Base-by-base conservation (phyloP, 257 asterid species). In the Solanum stenotomum region DNA sequence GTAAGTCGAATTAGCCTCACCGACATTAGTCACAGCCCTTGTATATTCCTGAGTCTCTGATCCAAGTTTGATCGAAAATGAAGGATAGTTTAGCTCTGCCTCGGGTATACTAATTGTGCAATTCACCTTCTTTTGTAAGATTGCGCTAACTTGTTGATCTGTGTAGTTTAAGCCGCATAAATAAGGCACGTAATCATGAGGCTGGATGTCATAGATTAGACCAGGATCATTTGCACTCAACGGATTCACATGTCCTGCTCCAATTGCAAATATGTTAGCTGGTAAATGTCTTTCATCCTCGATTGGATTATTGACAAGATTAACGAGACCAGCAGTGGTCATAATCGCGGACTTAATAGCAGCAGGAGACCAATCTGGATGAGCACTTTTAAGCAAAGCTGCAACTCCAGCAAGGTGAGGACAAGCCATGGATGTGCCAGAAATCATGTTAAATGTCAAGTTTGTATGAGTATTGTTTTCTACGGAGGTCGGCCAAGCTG, bases 391-490 rank as follows among this genome's bases (percentile, higher is more conserved):
- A 9, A 89, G 83, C 87, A 89, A 49, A 14, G 91, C 90, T 16
- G 90, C 89, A 38, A 89, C 74, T 23, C 90, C 91, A 63, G 89
- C 88, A 10, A 89, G 89, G 65, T 89, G 91, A 16, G 91, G 91
- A 68, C 91, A 89, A 13, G 91, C 12, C 91, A 89, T 89, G 22
- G 91, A 89, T 4, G 91, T 89, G 12, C 91, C 91, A 0, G 89
- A 89, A 14, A 83, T 61, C 3, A 89, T 18, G 52, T 89, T 84
- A 16, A 89, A 89, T 6, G 87, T 72, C 49, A 88, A 56, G 38
- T 83, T 87, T 9, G 86, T 75, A 33, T 84, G 71, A 29, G 65
- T 44, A 20, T 76, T 42, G 4, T 76, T 78, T 11, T 76, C 90
- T 2, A 85, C 35, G 8, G 88, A 52, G 23, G 20, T 5, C 1